Evolutionary conservation across 768 basidiomycete species (phyloP), one percentile per base, ranked within the genome.

Genomic region (Termitomyces titanicus): DNA sequence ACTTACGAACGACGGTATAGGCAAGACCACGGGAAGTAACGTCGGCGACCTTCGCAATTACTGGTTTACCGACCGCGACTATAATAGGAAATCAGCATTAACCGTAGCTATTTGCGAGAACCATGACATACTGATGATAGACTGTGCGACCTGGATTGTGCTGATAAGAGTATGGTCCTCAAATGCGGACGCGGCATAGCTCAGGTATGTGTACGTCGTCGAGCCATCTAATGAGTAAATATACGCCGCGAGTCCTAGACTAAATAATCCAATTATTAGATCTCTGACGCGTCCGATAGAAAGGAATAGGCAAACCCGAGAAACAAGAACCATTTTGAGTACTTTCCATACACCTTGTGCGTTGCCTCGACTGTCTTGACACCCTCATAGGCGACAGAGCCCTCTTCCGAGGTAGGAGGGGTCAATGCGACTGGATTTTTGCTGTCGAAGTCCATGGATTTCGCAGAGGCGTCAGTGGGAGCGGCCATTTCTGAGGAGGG

Each of bases 1-100:
- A 78, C 82, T 73, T 61, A 83, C 82, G 63, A 53, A 86, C 82
- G 37, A 77, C 58, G 27, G 78, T 70, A 63, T 83, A 89, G 1
- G 86, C 84, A 39, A 75, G 76, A 18, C 83, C 85, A 61, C 89
- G 78, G 22, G 88, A 88, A 13, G 80, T 72, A 8, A 87, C 81
- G 65, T 91, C 88, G 9, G 88, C 82, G 38, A 89, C 67, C 68
- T 89, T 89, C 1, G 89, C 88, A 58, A 88, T 82, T 35, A 87
- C 73, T 1, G 89, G 88, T 70, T 89, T 89, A 38, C 77, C 77
- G 44, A 73, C 72, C 48, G 74, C 67, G 55, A 78, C 71, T 71
- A 53, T 22, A 18, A 20, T 35, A 22, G 40, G 35, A 38, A 3
- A 29, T 62, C 5, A 55, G 56, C 24, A 7, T 35, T 44, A 18